These are phyloP conservation scores for Fagopyrum tataricum DNA, from an alignment of 148 eudicot genomes.

Conservation along the genomic window DNA sequence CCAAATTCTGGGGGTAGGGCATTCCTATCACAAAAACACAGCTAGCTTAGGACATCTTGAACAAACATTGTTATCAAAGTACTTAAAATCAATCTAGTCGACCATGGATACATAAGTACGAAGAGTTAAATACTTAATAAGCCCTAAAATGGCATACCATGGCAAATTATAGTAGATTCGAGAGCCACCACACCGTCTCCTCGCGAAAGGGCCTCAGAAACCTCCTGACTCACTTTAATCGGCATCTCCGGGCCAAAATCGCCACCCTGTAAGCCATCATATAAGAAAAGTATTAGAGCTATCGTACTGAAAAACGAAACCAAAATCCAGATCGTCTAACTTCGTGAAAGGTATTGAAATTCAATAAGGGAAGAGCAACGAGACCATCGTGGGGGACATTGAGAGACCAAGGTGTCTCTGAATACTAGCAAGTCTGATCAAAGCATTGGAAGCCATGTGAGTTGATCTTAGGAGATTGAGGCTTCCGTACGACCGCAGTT, in stretches of 20 bases:
- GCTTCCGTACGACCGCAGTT: neutral
- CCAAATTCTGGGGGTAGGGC: conserved; percentile 93
- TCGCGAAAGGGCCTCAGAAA: conserved; percentile 61
- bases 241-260: conserved; percentile 13
- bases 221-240: conserved; percentile 59
- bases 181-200: conserved; percentile 85
- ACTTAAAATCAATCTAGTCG: neutral
- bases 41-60: neutral
- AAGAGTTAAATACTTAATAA: neutral
- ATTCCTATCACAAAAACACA: conserved; percentile 47
- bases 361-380: neutral
- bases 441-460: conserved; percentile 41
- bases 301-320: neutral
- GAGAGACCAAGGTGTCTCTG: conserved; percentile 39
- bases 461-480: neutral
- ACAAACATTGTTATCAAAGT: neutral
- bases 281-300: neutral
- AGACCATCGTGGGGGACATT: conserved; percentile 6
- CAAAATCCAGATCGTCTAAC: neutral
- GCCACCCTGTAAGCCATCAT: conserved; percentile 8
- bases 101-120: neutral
- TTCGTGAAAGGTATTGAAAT: neutral
- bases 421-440: conserved; percentile 41
- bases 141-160: conserved; percentile 41
- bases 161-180: conserved; percentile 89